Conservation (phyloP, 108 stramenopile genomes). For the Tribonema minus region DNA sequence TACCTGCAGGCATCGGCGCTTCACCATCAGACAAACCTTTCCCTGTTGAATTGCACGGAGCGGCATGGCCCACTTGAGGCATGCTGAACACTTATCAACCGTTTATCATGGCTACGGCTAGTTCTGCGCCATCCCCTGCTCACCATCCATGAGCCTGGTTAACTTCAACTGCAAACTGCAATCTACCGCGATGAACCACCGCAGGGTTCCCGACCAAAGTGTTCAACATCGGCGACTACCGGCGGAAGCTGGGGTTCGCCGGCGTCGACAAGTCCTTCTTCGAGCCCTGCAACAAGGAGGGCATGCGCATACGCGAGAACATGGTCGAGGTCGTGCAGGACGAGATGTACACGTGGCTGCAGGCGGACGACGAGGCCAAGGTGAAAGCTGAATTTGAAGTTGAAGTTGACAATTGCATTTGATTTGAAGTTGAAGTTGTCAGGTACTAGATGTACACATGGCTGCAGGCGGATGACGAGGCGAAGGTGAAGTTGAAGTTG, state of each 20-base stretch:
- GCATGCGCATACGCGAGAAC: conserved; percentile 23
- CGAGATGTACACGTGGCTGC: conserved; percentile 56
- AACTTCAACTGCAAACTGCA: too few relatives aligned
- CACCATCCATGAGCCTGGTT: too few relatives aligned
- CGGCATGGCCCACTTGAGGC: too few relatives aligned
- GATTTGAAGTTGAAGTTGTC: conserved; percentile 11
- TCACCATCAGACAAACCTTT: too few relatives aligned
- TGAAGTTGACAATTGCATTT: too few relatives aligned
- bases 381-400: too few relatives aligned
- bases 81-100: too few relatives aligned
- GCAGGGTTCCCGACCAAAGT: conserved; percentile 50
- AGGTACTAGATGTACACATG: conserved; percentile 58
- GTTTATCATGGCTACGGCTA: too few relatives aligned
- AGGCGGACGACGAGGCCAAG: conserved; percentile 33
- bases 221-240: conserved; percentile 55
- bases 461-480: conserved; percentile 36
- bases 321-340: conserved; percentile 42
- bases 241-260: conserved; percentile 45
- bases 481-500: too few relatives aligned
- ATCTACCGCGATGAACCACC: not conserved
- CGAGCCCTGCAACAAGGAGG: conserved; percentile 36
- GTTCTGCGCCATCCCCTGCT: too few relatives aligned
- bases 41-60: too few relatives aligned
- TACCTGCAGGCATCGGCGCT: too few relatives aligned
- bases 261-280: conserved; percentile 50